A percentile compares a stretch with the other conserved stretches of the same genome.
Conservation (phyloP, 2,329 filamentous ascomycete species). For the Colletotrichum paranaense region DNA sequence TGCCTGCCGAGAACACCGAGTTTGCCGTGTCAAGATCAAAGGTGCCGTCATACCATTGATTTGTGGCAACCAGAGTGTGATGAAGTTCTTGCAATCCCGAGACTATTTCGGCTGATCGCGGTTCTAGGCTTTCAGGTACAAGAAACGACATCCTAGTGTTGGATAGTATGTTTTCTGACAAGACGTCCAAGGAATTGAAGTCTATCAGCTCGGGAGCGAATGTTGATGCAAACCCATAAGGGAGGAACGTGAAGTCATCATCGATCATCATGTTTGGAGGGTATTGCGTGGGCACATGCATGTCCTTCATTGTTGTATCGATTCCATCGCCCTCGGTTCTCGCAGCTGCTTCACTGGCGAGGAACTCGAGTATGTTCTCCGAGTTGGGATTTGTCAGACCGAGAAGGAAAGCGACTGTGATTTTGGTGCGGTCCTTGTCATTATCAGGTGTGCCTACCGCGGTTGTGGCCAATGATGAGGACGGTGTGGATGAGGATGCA, state of each 20-base stretch:
- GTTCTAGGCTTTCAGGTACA: background rate
- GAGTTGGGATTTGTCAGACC: constrained; percentile 41
- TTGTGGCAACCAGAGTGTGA: constrained; percentile 25
- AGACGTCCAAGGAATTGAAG: background rate
- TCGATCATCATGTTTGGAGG: constrained; percentile 1
- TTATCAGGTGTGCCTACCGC: background rate
- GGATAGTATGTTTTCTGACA: background rate
- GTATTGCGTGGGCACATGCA: background rate
- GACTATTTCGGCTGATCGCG: constrained; percentile 1
- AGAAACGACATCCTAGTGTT: background rate
- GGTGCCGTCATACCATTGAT: constrained; percentile 31
- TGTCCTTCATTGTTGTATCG: constrained; percentile 7
- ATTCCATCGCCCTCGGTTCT: constrained; percentile 27
- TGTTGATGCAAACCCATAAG: background rate
- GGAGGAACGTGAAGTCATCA: constrained; percentile 25
- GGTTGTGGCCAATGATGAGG: background rate
- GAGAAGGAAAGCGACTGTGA: constrained; percentile 41
- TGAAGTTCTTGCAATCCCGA: constrained; percentile 11
- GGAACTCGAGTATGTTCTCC: constrained; percentile 39
- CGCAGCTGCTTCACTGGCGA: constrained; percentile 32
- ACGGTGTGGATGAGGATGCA: background rate
- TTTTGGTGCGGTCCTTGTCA: constrained; percentile 35
- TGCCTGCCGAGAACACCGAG: constrained; percentile 37
- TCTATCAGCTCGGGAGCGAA: constrained; percentile 17
- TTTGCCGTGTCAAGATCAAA: constrained; percentile 34